phyloP scores from a whole-genome alignment of 768 basidiomycete genomes.

The Phaeolepiota aurea region DNA sequence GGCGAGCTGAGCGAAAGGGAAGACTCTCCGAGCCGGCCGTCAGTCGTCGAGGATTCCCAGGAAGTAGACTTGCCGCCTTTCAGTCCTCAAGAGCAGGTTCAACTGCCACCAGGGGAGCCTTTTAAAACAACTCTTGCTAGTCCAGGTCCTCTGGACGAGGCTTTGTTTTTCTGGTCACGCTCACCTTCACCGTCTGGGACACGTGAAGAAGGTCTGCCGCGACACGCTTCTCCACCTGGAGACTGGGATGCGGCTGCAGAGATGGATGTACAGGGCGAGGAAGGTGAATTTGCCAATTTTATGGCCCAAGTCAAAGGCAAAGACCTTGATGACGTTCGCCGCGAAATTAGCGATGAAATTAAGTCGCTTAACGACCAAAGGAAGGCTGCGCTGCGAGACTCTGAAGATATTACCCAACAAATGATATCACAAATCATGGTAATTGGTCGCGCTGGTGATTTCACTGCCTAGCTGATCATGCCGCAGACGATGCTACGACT shows the following conservation, averaged over 20 bases:
- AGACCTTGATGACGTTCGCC: conserved; percentile 70
- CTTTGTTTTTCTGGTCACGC: conserved; percentile 12
- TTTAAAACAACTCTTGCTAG: conserved; percentile 3
- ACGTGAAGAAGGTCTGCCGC: conserved; percentile 9
- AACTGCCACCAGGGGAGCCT: too few species aligned
- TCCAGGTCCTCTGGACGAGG: background rate
- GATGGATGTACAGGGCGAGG: conserved; percentile 72
- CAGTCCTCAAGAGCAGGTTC: background rate
- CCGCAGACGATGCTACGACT: conserved; percentile 86
- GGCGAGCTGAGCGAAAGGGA: background rate
- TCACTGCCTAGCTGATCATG: too few species aligned
- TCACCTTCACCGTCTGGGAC: conserved; percentile 22
- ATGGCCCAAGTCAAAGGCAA: conserved; percentile 86
- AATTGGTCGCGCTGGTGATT: too few species aligned
- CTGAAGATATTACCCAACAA: conserved; percentile 91
- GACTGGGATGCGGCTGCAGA: conserved; percentile 84
- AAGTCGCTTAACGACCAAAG: conserved; percentile 69
- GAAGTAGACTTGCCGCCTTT: background rate
- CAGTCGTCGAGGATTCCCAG: background rate
- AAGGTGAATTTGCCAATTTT: conserved; percentile 87
- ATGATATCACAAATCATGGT: conserved; percentile 87
- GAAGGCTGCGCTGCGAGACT: conserved; percentile 86
- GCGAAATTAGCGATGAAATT: conserved; percentile 92
- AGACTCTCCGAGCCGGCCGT: background rate
- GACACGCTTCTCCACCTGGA: conserved; percentile 21